Percentiles rank a stretch among this genome's conserved stretches.
phyloP scores from a whole-genome alignment of 2,329 filamentous ascomycete species.

The Exophiala sp. region DNA sequence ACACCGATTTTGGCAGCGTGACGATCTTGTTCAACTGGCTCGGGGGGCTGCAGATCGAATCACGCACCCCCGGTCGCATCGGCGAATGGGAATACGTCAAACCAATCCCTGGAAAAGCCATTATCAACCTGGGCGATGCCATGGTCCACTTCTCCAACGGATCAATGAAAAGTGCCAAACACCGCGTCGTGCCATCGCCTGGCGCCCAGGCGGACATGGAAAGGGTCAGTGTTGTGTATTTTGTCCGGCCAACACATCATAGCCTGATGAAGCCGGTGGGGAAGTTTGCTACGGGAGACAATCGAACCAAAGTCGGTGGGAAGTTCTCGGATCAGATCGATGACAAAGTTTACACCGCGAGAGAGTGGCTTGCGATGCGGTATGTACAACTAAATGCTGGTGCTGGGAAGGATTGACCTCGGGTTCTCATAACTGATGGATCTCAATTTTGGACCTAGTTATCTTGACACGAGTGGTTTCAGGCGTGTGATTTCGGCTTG shows the following conservation, averaged over 20 bases:
- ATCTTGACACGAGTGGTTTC: not conserved
- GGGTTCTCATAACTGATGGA: not conserved
- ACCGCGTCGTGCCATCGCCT: conserved; percentile 51
- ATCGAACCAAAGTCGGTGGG: conserved; percentile 1
- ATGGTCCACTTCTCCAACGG: conserved; percentile 46
- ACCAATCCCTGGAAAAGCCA: conserved; percentile 46
- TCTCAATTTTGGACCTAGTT: not conserved
- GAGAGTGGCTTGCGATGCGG: conserved; percentile 8
- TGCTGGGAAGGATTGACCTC: not conserved
- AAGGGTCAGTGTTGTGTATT: conserved; percentile 55
- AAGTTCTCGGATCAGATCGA: conserved; percentile 7
- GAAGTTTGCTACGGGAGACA: not conserved
- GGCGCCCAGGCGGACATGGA: conserved; percentile 44
- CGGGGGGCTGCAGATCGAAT: conserved; percentile 32
- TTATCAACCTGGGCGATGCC: conserved; percentile 45
- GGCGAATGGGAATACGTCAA: conserved; percentile 51
- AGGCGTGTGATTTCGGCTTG: not conserved
- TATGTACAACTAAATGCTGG: not conserved
- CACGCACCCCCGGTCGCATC: conserved; percentile 33
- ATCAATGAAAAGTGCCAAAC: conserved; percentile 40
- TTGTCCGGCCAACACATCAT: conserved; percentile 41
- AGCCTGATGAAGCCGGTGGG: conserved; percentile 9
- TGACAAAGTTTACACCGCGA: conserved; percentile 7
- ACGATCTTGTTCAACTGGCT: conserved; percentile 33
- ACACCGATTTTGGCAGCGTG: conserved; percentile 35